These are phyloP conservation scores for Russula lepida DNA, from an alignment of 768 basidiomycete species.

Conservation along the genomic window DNA sequence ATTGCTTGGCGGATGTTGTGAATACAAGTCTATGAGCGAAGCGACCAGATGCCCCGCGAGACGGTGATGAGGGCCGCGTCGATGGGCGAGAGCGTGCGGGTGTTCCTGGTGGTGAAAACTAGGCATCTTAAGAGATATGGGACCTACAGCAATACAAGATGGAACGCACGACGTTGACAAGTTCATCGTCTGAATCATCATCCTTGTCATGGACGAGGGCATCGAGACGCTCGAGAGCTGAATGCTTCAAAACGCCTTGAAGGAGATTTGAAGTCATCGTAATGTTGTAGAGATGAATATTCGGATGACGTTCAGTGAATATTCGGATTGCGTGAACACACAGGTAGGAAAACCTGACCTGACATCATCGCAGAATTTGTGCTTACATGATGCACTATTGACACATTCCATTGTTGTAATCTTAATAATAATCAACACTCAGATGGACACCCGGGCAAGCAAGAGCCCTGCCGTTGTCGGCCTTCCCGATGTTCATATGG, in stretches of 20 bases:
- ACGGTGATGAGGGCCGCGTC: constrained; percentile 43
- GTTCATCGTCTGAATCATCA: constrained; percentile 61
- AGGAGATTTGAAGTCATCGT: constrained; percentile 36
- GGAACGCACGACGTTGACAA: constrained; percentile 59
- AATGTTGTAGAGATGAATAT: no score
- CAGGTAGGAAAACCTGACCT: no score
- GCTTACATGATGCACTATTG: constrained; percentile 6
- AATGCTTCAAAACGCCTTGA: constrained; percentile 59
- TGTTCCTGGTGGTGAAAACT: constrained; percentile 64
- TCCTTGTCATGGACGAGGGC: constrained; percentile 33
- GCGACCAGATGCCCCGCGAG: constrained; percentile 35
- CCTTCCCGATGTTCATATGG: constrained; percentile 51
- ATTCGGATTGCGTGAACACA: no score
- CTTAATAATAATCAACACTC: constrained; percentile 37
- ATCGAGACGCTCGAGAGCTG: constrained; percentile 33
- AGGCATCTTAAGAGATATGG: constrained; percentile 2
- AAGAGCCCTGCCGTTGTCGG: constrained; percentile 44
- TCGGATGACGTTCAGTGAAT: no score
- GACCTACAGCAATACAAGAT: not conserved
- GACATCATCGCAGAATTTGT: not conserved
- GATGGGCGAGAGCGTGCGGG: constrained; percentile 45
- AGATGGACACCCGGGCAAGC: constrained; percentile 61
- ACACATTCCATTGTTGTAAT: not conserved
- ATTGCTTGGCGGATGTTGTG: constrained; percentile 27
- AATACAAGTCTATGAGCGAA: constrained; percentile 42